Percentiles rank a stretch among this genome's conserved stretches.
Conservation (phyloP, 352 stramenopile species). For the Pythium phragmiticola region DNA sequence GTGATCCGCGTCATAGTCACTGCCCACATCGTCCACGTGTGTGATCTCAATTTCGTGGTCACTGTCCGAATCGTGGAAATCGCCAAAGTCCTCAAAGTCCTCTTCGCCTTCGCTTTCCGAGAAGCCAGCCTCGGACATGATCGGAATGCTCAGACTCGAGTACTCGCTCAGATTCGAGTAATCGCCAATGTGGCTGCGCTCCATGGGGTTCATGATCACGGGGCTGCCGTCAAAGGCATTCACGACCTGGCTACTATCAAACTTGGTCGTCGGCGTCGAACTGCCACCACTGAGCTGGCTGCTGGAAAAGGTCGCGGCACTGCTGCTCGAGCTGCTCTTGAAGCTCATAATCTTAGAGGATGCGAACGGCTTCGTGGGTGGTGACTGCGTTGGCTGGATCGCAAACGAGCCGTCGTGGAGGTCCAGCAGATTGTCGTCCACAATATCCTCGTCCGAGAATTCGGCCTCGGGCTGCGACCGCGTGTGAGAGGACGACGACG, state of each 20-base stretch:
- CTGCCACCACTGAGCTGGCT: slow-evolving; percentile 5
- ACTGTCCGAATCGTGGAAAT: slow-evolving; percentile 29
- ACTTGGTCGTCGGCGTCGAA: slow-evolving; percentile 4
- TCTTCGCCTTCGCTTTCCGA: slow-evolving; percentile 23
- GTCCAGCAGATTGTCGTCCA: slow-evolving; percentile 22
- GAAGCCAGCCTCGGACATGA: slow-evolving; percentile 10
- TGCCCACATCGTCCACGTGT: slow-evolving; percentile 1
- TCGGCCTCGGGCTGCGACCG: slow-evolving; percentile 28
- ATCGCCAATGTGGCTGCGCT: slow-evolving; percentile 19
- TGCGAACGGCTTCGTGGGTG: slow-evolving; percentile 4
- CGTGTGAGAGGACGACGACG: slow-evolving; percentile 15
- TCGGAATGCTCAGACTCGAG: slow-evolving; percentile 9
- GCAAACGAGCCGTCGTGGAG: slow-evolving; percentile 19
- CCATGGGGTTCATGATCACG: slow-evolving; percentile 5
- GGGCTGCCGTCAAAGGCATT: slow-evolving; percentile 13
- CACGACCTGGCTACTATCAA: slow-evolving; percentile 22
- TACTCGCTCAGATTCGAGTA: slow-evolving; percentile 16
- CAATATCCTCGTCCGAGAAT: slow-evolving; percentile 29
- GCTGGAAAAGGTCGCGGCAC: slow-evolving; percentile 5
- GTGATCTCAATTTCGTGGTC: slow-evolving; percentile 15
- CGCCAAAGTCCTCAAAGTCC: slow-evolving; percentile 23
- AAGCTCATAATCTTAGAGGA: slow-evolving; percentile 25
- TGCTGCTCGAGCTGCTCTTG: slow-evolving; percentile 12
- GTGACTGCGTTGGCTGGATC: slow-evolving; percentile 11
- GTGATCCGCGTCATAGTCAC: slow-evolving; percentile 13